phyloP scores from a whole-genome alignment of 805 yeast species.

The Candida vartiovaarae region DNA sequence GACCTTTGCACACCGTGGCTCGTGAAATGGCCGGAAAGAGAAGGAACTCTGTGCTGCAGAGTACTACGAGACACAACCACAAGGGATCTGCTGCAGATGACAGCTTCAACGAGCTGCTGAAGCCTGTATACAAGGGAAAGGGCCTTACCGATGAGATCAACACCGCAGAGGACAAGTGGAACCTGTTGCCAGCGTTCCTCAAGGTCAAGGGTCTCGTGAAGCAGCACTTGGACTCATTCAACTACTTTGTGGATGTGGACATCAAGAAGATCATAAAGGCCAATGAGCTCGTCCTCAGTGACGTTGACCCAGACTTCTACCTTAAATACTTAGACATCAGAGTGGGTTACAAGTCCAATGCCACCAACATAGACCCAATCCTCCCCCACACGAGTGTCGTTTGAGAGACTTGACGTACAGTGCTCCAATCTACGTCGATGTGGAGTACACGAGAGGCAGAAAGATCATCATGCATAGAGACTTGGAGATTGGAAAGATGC shows the following conservation, averaged over 20 bases:
- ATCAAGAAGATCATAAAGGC: constrained; percentile 89
- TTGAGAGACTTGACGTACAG: constrained; percentile 89
- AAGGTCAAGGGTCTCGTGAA: constrained; percentile 95
- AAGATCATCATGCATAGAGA: constrained; percentile 86
- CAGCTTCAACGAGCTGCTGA: constrained; percentile 66
- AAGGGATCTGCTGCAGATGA: constrained; percentile 37
- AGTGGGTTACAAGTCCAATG: constrained; percentile 73
- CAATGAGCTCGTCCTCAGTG: constrained; percentile 80
- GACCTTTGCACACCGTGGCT: too few relatives aligned
- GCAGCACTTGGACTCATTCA: constrained; percentile 97
- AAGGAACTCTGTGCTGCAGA: constrained; percentile 13
- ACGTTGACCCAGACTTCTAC: constrained; percentile 96
- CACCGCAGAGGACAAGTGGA: constrained; percentile 96
- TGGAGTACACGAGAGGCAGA: constrained; percentile 92
- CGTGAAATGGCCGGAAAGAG: constrained; percentile 19
- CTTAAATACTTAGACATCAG: constrained; percentile 88
- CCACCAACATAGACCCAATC: constrained; percentile 47
- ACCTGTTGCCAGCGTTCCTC: constrained; percentile 88
- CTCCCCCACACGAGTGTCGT: constrained; percentile 91
- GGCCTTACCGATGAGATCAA: constrained; percentile 77
- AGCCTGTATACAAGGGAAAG: constrained; percentile 83
- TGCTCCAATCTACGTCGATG: constrained; percentile 94
- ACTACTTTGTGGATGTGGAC: constrained; percentile 91
- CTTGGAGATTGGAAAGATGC: constrained; percentile 96
- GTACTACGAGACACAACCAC: constrained; percentile 7